phyloP scores from a whole-genome alignment of 2,329 filamentous ascomycete genomes.

The Fusarium brevicatenulatum region DNA sequence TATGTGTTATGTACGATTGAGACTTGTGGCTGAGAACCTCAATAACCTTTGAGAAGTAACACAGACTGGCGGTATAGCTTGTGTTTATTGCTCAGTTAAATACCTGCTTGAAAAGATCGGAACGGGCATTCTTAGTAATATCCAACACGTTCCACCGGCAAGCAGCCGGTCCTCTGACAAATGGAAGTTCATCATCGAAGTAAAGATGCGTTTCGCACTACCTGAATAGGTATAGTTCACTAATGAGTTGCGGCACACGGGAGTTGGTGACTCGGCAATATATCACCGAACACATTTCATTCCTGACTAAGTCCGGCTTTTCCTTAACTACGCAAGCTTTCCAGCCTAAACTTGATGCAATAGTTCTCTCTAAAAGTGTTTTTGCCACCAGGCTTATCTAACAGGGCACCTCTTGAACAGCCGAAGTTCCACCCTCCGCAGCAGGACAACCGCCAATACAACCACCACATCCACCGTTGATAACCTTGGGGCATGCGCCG shows the following conservation, averaged over 20 bases:
- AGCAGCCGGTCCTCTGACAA: neutral
- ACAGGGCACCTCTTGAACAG: neutral
- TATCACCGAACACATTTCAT: neutral
- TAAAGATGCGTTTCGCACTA: neutral
- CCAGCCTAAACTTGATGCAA: rapidly evolving
- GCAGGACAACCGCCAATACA: neutral
- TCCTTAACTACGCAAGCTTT: neutral
- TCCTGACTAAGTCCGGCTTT: neutral
- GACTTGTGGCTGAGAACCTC: neutral
- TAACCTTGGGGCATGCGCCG: neutral
- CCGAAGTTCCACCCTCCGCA: neutral
- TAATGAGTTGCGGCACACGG: neutral
- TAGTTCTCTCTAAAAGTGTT: rapidly evolving
- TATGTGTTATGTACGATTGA: neutral
- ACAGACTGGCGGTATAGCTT: neutral
- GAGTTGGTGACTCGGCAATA: neutral
- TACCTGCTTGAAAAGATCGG: neutral
- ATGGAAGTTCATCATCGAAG: neutral
- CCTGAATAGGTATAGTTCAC: neutral
- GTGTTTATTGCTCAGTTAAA: neutral
- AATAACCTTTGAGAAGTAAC: neutral
- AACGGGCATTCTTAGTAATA: neutral
- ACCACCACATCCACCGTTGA: neutral
- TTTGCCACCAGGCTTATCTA: neutral
- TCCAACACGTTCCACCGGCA: neutral